Base-by-base conservation (phyloP, 2,329 filamentous ascomycete genomes). In the Colletotrichum shisoi region DNA sequence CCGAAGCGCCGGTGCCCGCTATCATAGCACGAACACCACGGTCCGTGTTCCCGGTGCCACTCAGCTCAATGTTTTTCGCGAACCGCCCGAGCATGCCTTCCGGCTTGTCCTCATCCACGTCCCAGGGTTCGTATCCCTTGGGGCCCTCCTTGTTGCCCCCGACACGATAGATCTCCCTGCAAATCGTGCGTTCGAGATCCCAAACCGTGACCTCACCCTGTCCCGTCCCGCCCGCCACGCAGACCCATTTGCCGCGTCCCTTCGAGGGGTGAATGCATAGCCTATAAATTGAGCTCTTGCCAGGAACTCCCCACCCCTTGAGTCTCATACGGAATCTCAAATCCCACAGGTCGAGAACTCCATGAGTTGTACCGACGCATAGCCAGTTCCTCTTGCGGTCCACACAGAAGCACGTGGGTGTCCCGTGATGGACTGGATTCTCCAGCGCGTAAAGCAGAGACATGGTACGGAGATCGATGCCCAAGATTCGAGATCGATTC, bases 271-370 rank as follows among this genome's bases (percentile, higher is more conserved):
- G 93, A 0, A 96, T 82, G 63, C 87, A 85, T 17, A 99, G 83
- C 39, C 93, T 86, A 72, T 94, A 90, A 69, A 98, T 92, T 19
- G 92, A 84, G 1, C 90, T 88, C 68, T 91, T 91, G 24, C 91
- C 92, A 0, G 92, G 89, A 34, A 97, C 85, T 1, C 93, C 93
- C 93, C 94, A 98, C 15, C 90, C 91, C 76, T 92, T 93, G 27
- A 98, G 82, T 24, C 93, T 87, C 72, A 98, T 86, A 71, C 89
- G 91, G 83, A 99, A 99, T n/a, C 95, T 90, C 46, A 99, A 83
- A 77, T 99, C 95, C 95, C 95, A 99, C 1, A 99, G 84, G 75
- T 96, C 91, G 8, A 99, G 82, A 34, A 98, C 90, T 42, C 96
- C 95, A 75, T 98, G 94, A 0, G 93, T 92, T 0, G 96, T 99